Base-by-base conservation (phyloP, 495 filamentous ascomycete genomes). In the Penicillium steckii region DNA sequence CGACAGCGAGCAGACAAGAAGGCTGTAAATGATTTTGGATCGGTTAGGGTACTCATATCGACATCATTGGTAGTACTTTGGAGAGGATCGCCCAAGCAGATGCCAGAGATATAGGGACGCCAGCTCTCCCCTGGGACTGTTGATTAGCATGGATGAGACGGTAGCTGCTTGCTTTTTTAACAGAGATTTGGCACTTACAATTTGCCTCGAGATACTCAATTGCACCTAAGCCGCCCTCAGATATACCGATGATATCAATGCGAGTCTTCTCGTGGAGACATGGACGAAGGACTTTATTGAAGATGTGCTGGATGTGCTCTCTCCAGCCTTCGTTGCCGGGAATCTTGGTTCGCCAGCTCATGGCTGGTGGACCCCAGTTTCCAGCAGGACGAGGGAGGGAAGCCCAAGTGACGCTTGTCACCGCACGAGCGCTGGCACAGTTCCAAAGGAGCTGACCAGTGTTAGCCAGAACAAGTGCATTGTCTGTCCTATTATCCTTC, bases 391-490 rank as follows among this genome's bases (percentile, higher is more conserved):
- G 77, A 4, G 86, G 83, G 8, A 82, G 57, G 1, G 65, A 62
- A 25, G 70, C 57, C 72, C 85, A 86, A 1, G 74, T 80, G 1
- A 40, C 40, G 2, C 73, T 62, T 5, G 78, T 85, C 24, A 94
- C 69, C 0, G 85, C 76, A 12, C 70, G 70, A 41, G 74, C 64
- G 0, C 74, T 75, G 38, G 75, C 73, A 26, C 82, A 80, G 64
- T 84, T 82, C 86, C 87, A 94, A 51, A 80, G 59, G 13, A 87
- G 60, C 64, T 92, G 82, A 5, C 87, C 89, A 2, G 81, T 67
- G 61, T 94, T 95, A 12, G 86, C 83, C 38, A 93, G 74, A 6
- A 94, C 68, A 46, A 95, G 60, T 8, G 70, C 70, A 8, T 60
- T 67, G 3, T 33, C 51, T 17, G 44, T 57, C 8, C 33, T 41